Evolutionary conservation across 495 filamentous ascomycete genomes (phyloP), one percentile per base, ranked within the genome.

Genomic region (Astrothelium subdiscretum): DNA sequence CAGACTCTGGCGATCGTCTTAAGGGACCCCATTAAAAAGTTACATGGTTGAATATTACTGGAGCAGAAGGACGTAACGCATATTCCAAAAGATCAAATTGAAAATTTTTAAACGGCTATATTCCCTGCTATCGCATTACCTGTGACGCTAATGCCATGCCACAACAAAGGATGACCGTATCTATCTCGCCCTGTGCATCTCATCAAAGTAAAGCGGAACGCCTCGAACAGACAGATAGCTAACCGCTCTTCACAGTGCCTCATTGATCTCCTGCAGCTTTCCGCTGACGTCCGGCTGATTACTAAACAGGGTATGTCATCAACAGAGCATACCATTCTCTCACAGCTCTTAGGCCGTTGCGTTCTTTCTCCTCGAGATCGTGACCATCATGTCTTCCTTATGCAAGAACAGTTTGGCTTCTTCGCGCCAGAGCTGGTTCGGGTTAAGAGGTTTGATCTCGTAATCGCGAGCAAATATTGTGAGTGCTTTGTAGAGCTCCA

Each of bases 401-500:
- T 18, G 5, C 42, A 48, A 48, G 42, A 48, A 48, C 20, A 10
- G 6, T n/a, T 18, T 3, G 20, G 42, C 6, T 48, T 48, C 42
- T 48, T 48, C 42, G 20, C 18, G 42, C 42, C 42, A 48, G 6
- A 48, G 42, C 18, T 48, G 3, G 18, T 20, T 48, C 5, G 42
- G 42, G 20, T 48, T n/a, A 20, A 48, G 11, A 20, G 42, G 42
- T 48, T n/a, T 48, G 18, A 48, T 48, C 42, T 48, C 42, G 42
- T 48, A 48, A 48, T 48, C 42, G 42, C 42, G 42, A 3, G 20
- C 42, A 48, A 48, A n/a, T n/a, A 48, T 48, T n/a, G 20, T 18
- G 18, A 69, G 32, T 18, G 65, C 65, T 62, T 71, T 71, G 58
- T 69, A 68, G 40, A 71, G 52, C 61, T 71, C 69, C 62, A 71